Conservation (phyloP, 176 grass and related monocot species). For the Olyra latifolia region DNA sequence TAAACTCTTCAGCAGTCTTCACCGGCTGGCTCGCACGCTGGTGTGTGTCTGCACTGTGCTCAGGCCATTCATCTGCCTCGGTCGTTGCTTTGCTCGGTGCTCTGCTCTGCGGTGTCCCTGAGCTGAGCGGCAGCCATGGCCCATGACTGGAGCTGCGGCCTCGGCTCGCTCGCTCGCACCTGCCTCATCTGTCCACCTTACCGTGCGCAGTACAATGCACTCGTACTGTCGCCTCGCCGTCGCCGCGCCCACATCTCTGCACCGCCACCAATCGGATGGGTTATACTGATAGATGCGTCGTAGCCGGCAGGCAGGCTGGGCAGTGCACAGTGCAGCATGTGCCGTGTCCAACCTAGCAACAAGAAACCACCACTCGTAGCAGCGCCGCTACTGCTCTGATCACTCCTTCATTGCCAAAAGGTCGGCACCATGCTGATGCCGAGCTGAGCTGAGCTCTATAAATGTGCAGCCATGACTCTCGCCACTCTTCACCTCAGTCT, state of each 20-base stretch:
- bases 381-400: background rate
- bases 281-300: background rate
- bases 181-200: background rate
- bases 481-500: background rate
- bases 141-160: background rate
- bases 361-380: background rate
- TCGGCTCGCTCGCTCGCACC: background rate
- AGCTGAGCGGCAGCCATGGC: constrained; percentile 1
- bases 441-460: constrained; percentile 17
- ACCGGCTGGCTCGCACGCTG: no score
- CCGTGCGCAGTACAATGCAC: constrained; percentile 28
- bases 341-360: constrained; percentile 27
- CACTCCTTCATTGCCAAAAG: background rate
- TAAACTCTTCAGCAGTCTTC: no score
- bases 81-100: no score
- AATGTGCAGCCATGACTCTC: background rate
- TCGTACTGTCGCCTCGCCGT: constrained; percentile 4
- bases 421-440: background rate
- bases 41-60: no score
- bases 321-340: constrained; percentile 13
- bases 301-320: background rate
- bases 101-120: background rate
- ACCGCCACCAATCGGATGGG: background rate
- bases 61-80: no score
- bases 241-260: background rate